Percentiles rank a stretch among this genome's conserved stretches.
Evolutionary conservation across 768 basidiomycete species (phyloP).

Genomic region (Tephrocybe sp.): DNA sequence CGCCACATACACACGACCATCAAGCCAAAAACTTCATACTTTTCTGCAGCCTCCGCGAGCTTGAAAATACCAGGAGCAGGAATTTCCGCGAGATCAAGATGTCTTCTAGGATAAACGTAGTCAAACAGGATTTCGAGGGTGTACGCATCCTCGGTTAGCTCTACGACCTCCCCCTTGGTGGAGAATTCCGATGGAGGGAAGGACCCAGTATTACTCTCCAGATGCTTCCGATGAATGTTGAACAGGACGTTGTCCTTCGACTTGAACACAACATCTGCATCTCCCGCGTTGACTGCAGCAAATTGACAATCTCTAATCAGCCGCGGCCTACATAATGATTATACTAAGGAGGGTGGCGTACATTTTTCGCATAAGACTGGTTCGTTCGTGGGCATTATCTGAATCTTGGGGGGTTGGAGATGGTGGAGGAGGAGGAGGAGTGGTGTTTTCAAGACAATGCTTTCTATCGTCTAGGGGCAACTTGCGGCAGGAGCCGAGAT

Average conservation of each 20-base stretch:
- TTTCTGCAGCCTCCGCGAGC: slow-evolving; percentile 31
- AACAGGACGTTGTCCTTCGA: slow-evolving; percentile 25
- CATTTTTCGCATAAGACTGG: no score
- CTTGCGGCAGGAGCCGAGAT: no score
- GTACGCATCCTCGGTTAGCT: slow-evolving; percentile 21
- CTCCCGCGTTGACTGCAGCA: background rate
- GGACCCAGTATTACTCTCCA: slow-evolving; percentile 21
- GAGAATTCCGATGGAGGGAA: slow-evolving; percentile 24
- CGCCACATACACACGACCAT: slow-evolving; percentile 22
- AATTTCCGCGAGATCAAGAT: slow-evolving; percentile 19
- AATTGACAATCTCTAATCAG: no score
- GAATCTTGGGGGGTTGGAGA: no score
- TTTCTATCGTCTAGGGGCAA: no score
- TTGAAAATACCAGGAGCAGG: slow-evolving; percentile 15
- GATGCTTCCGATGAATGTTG: slow-evolving; percentile 21
- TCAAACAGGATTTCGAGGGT: slow-evolving; percentile 27
- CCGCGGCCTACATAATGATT: no score
- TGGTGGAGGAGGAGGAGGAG: no score
- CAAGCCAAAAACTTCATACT: slow-evolving; percentile 26
- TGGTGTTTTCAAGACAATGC: no score
- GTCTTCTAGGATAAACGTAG: slow-evolving; percentile 25
- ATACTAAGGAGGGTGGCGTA: no score
- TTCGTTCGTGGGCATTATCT: no score
- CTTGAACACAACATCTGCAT: slow-evolving; percentile 21
- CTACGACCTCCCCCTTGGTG: slow-evolving; percentile 17